Evolutionary conservation across 2,329 filamentous ascomycete species (phyloP), one percentile per base, ranked within the genome.

Genomic region (Microdochium trichocladiopsis): DNA sequence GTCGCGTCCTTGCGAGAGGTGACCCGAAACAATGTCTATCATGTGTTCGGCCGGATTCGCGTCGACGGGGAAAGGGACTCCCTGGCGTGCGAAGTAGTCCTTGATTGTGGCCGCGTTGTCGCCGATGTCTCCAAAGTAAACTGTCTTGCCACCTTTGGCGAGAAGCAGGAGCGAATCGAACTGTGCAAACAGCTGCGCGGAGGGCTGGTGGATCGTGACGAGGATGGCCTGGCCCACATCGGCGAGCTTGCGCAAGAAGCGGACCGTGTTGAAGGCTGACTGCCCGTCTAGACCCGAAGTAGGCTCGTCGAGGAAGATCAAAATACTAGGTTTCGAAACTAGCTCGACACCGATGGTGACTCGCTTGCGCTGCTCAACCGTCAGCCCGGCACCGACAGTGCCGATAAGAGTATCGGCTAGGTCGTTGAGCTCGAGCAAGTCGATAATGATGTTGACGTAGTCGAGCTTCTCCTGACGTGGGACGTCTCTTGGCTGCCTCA

Each of bases 361-460:
- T 49, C 74, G 72, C 64, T 79, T 79, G 37, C 75, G 69, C 62
- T 79, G 76, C 53, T 79, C 76, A 2, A 77, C 72, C 36, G 75
- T 79, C 12, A 84, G 55, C 1, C 75, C 74, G 4, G 68, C 67
- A 48, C 87, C 87, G 2, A 72, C 62, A 9, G 63, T 55, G 1
- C 76, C 76, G 24, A 80, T 75, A 0, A 79, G 62, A 0, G 75
- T 75, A 50, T 79, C 69, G 2, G 69, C 71, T 3, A 78, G 61
- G n/a, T 76, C 71, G 37, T 72, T 66, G 4, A 80, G 68, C 53
- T 78, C 76, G 1, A 80, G 61, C 0, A 79, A 67, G 59, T 89
- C 86, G 60, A 94, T 88, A 37, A 93, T 86, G 54, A 88, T 86
- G 49, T 90, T 80, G 9, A 92, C 88, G 57, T 93, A 93, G 3